phyloP scores from a whole-genome alignment of 225 moss, liverwort and hornwort genomes.

The Rhytidiadelphus loreus region DNA sequence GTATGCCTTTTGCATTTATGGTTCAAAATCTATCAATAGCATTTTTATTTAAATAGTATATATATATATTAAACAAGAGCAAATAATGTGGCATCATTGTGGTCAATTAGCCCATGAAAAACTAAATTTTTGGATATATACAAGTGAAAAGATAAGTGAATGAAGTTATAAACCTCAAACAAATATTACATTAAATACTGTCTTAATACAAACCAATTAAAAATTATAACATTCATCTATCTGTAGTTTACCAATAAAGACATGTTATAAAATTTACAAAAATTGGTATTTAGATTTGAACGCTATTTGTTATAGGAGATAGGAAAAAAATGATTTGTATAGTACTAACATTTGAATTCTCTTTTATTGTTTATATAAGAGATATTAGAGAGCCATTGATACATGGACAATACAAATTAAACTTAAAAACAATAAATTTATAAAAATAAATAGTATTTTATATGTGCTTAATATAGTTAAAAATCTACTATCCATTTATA shows the following conservation, averaged over 20 bases:
- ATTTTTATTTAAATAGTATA: neutral
- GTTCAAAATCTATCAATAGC: neutral
- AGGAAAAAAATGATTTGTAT: neutral
- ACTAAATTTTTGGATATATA: neutral
- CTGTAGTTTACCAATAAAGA: neutral
- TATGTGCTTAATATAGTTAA: neutral
- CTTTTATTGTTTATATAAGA: neutral
- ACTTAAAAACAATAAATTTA: neutral
- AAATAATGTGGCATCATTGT: neutral
- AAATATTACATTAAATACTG: neutral
- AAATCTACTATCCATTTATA: neutral
- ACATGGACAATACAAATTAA: neutral
- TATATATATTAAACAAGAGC: too few species aligned
- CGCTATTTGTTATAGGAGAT: neutral
- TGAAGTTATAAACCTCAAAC: neutral
- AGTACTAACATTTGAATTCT: neutral
- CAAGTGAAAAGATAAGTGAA: fast-evolving
- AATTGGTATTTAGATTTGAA: neutral
- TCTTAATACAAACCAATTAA: neutral
- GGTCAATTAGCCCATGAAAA: too few species aligned
- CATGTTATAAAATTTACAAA: neutral
- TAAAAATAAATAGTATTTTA: neutral
- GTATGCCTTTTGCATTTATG: neutral
- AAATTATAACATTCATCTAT: neutral
- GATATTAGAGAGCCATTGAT: neutral